Evolutionary conservation across 2,329 filamentous ascomycete genomes (phyloP).

Genomic region (Coniochaeta hoffmannii): DNA sequence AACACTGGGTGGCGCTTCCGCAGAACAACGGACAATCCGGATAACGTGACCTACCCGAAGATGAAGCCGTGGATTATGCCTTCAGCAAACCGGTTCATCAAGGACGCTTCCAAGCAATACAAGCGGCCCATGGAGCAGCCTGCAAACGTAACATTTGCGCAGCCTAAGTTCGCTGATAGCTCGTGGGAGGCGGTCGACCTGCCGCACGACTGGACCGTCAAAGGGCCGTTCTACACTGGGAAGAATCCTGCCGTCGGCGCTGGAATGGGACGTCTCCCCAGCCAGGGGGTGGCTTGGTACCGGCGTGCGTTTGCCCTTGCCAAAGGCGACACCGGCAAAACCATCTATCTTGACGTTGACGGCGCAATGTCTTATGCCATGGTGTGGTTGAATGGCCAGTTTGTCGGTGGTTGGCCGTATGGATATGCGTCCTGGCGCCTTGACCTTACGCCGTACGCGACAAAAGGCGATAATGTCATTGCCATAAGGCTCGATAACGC

Average conservation of each 20-base stretch:
- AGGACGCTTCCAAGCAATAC: slow-evolving; percentile 14
- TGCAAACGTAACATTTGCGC: slow-evolving; percentile 17
- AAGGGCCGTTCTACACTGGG: slow-evolving; percentile 31
- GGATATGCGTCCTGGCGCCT: slow-evolving; percentile 43
- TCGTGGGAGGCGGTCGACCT: slow-evolving; percentile 32
- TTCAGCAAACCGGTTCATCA: slow-evolving; percentile 18
- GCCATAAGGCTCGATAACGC: slow-evolving; percentile 45
- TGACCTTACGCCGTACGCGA: slow-evolving; percentile 36
- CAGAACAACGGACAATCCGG: slow-evolving; percentile 25
- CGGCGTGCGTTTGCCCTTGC: slow-evolving; percentile 29
- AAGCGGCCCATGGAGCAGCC: slow-evolving; percentile 14
- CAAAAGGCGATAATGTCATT: slow-evolving; percentile 29
- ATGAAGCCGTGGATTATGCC: slow-evolving; percentile 24
- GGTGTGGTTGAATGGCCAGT: slow-evolving; percentile 43
- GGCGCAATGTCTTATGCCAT: slow-evolving; percentile 44
- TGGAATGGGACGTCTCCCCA: slow-evolving; percentile 35
- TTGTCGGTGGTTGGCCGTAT: slow-evolving; percentile 45
- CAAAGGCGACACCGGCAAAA: slow-evolving; percentile 24
- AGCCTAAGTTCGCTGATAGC: slow-evolving; percentile 26
- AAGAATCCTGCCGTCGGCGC: slow-evolving; percentile 23
- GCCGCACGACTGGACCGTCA: slow-evolving; percentile 43
- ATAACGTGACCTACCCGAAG: slow-evolving; percentile 22
- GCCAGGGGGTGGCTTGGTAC: slow-evolving; percentile 48
- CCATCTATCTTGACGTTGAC: slow-evolving; percentile 38
- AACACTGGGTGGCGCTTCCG: slow-evolving; percentile 26